Evolutionary conservation across 257 asterid genomes (phyloP).

Genomic region (Pogostemon cablin): DNA sequence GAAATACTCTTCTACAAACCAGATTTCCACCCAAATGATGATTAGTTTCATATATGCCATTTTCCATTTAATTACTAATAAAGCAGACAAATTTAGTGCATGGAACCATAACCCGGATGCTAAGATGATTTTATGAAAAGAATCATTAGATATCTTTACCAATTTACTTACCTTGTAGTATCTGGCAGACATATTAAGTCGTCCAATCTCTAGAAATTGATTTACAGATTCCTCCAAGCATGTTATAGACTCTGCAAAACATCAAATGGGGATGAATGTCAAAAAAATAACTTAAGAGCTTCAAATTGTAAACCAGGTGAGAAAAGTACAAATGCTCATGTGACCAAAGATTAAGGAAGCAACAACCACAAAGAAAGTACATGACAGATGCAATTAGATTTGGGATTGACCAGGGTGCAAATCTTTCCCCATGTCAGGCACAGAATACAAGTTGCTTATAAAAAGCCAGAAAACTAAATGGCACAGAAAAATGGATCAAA

Average conservation of each 20-base stretch:
- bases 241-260: constrained; percentile 70
- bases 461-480: not conserved
- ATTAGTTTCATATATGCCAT: not conserved
- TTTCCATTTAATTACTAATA: constrained; percentile 1
- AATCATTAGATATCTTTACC: constrained; percentile 16
- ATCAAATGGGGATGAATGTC: constrained; percentile 29
- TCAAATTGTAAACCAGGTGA: constrained; percentile 6
- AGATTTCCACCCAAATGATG: constrained; percentile 23
- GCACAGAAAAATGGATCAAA: not conserved
- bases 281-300: constrained; percentile 8
- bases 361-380: constrained; percentile 3
- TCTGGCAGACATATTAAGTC: constrained; percentile 87
- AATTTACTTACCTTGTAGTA: constrained; percentile 73
- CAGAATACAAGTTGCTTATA: constrained; percentile 6
- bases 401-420: not conserved
- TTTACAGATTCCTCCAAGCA: constrained; percentile 81
- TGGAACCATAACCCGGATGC: constrained; percentile 1
- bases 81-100: constrained; percentile 5
- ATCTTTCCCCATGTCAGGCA: constrained; percentile 10
- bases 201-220: constrained; percentile 80
- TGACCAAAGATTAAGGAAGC: constrained; percentile 7
- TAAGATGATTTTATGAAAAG: constrained; percentile 11
- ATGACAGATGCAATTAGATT: not conserved
- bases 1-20: constrained; percentile 11
- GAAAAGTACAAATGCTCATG: not conserved